These are phyloP conservation scores for Rutstroemia sp. DNA, from an alignment of 2,329 filamentous ascomycete species.

Conservation along the genomic window DNA sequence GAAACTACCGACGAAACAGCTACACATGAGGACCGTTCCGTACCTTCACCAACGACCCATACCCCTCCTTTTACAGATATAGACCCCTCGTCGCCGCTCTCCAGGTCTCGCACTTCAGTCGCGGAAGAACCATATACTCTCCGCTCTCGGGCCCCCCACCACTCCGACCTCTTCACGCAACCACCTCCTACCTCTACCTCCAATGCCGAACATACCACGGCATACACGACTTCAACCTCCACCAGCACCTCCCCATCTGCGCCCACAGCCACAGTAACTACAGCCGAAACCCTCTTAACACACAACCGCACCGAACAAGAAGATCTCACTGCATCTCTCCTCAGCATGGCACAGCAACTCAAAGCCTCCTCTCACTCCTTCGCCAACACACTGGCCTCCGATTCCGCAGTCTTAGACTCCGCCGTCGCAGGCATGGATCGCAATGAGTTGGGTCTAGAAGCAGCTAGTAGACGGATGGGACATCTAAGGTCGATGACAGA, in stretches of 20 bases:
- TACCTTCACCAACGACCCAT: slow-evolving; percentile 12
- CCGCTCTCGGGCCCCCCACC: slow-evolving; percentile 18
- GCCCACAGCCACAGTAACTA: slow-evolving; percentile 41
- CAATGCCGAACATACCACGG: background rate
- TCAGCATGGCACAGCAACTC: slow-evolving; percentile 69
- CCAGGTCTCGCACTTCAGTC: no score
- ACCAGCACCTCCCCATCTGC: slow-evolving; percentile 51
- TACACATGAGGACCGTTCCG: background rate
- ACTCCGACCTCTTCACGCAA: background rate
- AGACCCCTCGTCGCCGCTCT: background rate
- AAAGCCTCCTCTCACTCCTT: slow-evolving; percentile 71
- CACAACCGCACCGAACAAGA: slow-evolving; percentile 79
- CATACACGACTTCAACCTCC: slow-evolving; percentile 30
- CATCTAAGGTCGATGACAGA: slow-evolving; percentile 73
- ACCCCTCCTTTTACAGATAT: slow-evolving; percentile 1
- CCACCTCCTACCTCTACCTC: background rate
- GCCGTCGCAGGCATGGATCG: slow-evolving; percentile 71
- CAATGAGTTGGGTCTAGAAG: slow-evolving; percentile 68
- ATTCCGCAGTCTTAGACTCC: slow-evolving; percentile 63
- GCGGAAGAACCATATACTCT: slow-evolving; percentile 16
- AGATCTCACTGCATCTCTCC: slow-evolving; percentile 69
- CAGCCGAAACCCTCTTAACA: slow-evolving; percentile 65
- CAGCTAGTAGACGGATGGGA: slow-evolving; percentile 70
- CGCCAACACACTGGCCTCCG: slow-evolving; percentile 59
- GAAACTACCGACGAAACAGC: slow-evolving; percentile 31